These are phyloP conservation scores for Pilatotrama ljubarskyi DNA, from an alignment of 768 basidiomycete species.

Conservation along the genomic window DNA sequence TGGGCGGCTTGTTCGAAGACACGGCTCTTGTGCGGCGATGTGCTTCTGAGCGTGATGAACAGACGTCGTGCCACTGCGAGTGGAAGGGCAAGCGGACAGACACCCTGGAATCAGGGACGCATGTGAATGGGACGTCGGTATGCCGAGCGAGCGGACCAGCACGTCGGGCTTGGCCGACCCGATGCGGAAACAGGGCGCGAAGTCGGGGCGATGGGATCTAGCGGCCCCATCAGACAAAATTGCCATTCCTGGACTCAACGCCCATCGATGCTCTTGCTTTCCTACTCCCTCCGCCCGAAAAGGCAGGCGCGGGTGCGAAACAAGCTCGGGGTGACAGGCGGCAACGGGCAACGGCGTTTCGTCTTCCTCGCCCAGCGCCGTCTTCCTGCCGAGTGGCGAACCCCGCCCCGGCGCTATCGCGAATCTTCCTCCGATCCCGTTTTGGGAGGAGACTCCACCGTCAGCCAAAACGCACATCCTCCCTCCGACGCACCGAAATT, in stretches of 20 bases:
- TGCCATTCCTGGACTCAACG: conserved; percentile 20
- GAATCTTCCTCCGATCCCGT: conserved; percentile 8
- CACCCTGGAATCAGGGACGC: conserved; percentile 11
- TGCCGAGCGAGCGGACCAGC: conserved; percentile 9
- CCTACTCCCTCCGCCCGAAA: background rate
- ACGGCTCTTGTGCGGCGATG: background rate
- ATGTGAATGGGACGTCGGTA: conserved; percentile 11
- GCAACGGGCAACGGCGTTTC: background rate
- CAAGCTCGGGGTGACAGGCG: background rate
- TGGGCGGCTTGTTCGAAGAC: background rate
- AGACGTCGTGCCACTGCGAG: background rate
- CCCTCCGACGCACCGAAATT: conserved; percentile 3
- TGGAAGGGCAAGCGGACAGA: background rate
- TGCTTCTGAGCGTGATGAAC: conserved; percentile 5
- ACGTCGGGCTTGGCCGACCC: conserved; percentile 5
- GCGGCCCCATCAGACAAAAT: conserved; percentile 6
- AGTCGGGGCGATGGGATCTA: conserved; percentile 18
- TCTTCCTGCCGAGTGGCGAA: conserved; percentile 15
- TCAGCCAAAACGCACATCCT: background rate
- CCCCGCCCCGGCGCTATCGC: conserved; percentile 11
- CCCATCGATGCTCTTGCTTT: conserved; percentile 19
- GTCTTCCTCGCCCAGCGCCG: conserved; percentile 2
- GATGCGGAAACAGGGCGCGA: conserved; percentile 17
- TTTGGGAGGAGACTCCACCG: conserved; percentile 8
- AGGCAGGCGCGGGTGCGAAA: background rate